Evolutionary conservation across 225 moss, liverwort and hornwort genomes (phyloP), one percentile per base, ranked within the genome.

Genomic region (Climacium dendroides): DNA sequence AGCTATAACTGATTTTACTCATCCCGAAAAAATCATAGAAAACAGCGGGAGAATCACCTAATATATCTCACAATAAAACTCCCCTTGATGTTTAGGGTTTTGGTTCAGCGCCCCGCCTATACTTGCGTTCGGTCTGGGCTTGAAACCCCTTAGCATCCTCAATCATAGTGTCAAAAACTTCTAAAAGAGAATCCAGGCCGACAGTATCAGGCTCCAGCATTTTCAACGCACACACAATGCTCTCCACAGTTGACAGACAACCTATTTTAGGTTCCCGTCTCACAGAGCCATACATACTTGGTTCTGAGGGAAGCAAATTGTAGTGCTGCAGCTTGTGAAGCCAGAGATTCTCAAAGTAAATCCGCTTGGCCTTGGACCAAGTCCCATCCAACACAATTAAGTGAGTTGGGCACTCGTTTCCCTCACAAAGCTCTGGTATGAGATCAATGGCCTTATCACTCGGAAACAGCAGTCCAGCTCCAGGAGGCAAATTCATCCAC

Each of bases 301-400:
- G 86, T 39, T 91, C 89, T 6, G 91, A 90, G 26, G 93, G 85
- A 19, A 92, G 94, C 50, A 98, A 83, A 81, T 93, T 95, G 85
- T 95, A 98, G 83, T 98, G 98, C 39, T 94, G 98, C 64, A 98
- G 85, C 13, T 89, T 89, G 75, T 93, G 94, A 35, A 98, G 91
- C 98, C 98, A 98, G 18, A 90, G 92, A 89, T 97, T 96, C 81
- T 98, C 98, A 29, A 93, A 97, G 79, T 89, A 96, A 35, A 96
- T 95, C 34, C 98, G 90, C 87, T 94, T 96, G 28, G 98, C 98
- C 74, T 98, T 98, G 13, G 95, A 94, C 98, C 98, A 98, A 24
- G 98, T 98, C 35, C 98, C 98, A 52, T 98, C 98, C 87, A 98
- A 52, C 37, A 98, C 94, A 86, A 98, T 95, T 87, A 98, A 85